Evolutionary conservation across 2,329 filamentous ascomycete species (phyloP), one percentile per base, ranked within the genome.

Genomic region (Aspergillus sp.): DNA sequence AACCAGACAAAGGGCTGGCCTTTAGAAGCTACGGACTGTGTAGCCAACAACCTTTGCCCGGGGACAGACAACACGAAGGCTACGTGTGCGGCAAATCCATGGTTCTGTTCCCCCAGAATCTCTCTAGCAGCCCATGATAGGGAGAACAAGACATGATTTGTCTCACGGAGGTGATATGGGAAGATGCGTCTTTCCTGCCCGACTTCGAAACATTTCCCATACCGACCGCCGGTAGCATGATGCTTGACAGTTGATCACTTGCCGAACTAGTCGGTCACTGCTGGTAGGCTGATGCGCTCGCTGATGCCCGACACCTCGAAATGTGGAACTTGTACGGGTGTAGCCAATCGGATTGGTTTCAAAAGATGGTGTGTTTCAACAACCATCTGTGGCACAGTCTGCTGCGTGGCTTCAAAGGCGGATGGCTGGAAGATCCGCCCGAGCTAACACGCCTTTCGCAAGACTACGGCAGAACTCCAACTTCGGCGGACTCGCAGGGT

Each of bases 401-500:
- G 71, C 72, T 67, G 62, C 66, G 63, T 65, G 39, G 63, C 61
- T 63, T 67, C 62, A 66, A 65, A 60, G 54, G 67, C 62, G 60
- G 55, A 65, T 67, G 59, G 83, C 83, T 85, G 59, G 84, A 82
- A 81, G 74, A 76, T 76, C 76, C 67, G 67, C 70, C 74, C 64
- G 56, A 65, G 64, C 65, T 64, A 57, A 57, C 59, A 63, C 65
- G 76, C 71, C 41, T 62, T 76, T 74, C 74, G 80, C 81, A 79
- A 78, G 82, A 83, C 82, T 74, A 74, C 76, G 80, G 84, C 80
- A 76, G 79, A 65, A 70, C 85, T 89, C 32, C 86, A 72, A 89
- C 86, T 86, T 84, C 70, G 43, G 47, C 59, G 59, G 57, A 64
- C 67, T 72, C 67, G 68, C 70, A 67, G 63, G 64, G 66, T 64